Conservation (phyloP, 2,329 filamentous ascomycete species). For the Epichloe hybrida region DNA sequence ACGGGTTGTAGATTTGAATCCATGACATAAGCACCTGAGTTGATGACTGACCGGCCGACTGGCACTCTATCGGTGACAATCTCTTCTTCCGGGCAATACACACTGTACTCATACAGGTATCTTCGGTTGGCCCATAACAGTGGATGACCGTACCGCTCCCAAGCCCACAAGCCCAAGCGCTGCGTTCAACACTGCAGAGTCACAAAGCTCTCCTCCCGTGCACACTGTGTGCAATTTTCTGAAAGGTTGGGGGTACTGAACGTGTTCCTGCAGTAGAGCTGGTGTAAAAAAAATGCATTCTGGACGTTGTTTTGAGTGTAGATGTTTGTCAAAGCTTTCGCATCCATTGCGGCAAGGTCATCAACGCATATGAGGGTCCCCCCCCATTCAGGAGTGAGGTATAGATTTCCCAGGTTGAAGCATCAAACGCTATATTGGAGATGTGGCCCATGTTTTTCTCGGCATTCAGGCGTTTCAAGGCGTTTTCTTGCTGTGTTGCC, state of each 20-base stretch:
- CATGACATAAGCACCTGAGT: not conserved
- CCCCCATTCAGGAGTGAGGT: slow-evolving; percentile 5
- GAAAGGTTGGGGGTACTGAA: not conserved
- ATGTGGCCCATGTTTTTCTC: slow-evolving; percentile 1
- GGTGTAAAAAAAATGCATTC: not conserved
- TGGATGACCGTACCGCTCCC: slow-evolving; percentile 5
- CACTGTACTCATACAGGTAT: too few relatives aligned
- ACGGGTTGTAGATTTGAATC: not conserved
- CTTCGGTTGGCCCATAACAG: slow-evolving; percentile 9
- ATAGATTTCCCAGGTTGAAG: slow-evolving; percentile 5
- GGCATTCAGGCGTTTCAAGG: not conserved
- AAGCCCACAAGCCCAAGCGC: not conserved
- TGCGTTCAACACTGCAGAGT: slow-evolving; percentile 2
- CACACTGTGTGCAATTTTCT: not conserved
- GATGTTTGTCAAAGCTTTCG: not conserved
- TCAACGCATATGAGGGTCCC: slow-evolving; percentile 7
- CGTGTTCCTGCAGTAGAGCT: not conserved
- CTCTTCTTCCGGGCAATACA: too few relatives aligned
- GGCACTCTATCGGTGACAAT: not conserved
- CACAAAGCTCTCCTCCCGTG: not conserved
- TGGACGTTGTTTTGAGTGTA: not conserved
- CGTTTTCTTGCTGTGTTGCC: not conserved
- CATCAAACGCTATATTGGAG: slow-evolving; percentile 8
- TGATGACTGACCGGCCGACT: not conserved
- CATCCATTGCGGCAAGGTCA: slow-evolving; percentile 2